Evolutionary conservation across 2,329 filamentous ascomycete genomes (phyloP), one percentile per base, ranked within the genome.

Genomic region (Hortaea sp.): DNA sequence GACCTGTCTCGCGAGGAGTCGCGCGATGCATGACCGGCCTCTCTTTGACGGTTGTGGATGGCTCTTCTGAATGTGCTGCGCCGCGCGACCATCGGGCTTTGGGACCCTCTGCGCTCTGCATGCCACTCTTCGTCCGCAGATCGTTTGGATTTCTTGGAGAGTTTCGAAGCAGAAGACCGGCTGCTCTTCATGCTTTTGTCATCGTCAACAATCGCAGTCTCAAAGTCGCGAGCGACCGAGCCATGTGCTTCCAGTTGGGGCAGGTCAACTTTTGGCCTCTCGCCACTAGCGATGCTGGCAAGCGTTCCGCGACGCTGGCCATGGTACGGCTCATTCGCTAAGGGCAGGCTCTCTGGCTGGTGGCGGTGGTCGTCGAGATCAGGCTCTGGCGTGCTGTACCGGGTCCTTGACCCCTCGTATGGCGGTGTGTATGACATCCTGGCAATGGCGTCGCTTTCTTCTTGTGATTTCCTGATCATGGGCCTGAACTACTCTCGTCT

Each of bases 341-440:
- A 77, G 49, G 79, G 81, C 27, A 81, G 67, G 34, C 81, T 77
- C 27, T 74, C 66, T 4, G 74, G 67, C 60, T 85, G 83, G 60
- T 81, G 73, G 48, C 88, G 84, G 69, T 95, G 89, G 64, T 95
- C 88, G 63, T 95, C 88, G 41, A 95, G 76, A 63, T 89, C 83
- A 51, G 83, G 82, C 50, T 88, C 79, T 10, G 85, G 84, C 47
- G 83, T 82, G 66, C 79, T 79, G 67, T 83, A 88, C 58, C 81
- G 41, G 58, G 77, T 76, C 59, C 79, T 75, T 46, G 77, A 71
- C 53, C 65, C 70, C 59, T 82, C 82, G 76, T 88, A 94, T 79
- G 62, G 70, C 70, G 76, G 67, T 52, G 72, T 73, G 63, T 77
- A 74, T 45, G 68, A 66, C 72, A 70, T 71, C 49, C 66, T 73